These are phyloP conservation scores for Sphagnum magellanicum DNA, from an alignment of 228 moss, liverwort and hornwort genomes.

Conservation along the genomic window DNA sequence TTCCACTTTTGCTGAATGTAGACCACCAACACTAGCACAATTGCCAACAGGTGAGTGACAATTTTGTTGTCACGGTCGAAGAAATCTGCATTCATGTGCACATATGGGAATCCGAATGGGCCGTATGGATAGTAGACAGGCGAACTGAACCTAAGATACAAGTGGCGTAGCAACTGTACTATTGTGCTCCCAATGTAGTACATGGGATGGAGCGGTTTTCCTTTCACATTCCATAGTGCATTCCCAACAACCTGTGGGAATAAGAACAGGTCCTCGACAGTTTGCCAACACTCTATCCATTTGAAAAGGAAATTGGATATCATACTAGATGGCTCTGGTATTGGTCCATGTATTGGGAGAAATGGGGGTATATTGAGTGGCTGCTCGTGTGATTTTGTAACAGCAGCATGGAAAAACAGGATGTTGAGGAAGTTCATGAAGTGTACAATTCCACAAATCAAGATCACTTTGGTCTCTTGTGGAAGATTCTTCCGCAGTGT, in stretches of 20 bases:
- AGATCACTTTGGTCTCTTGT: slow-evolving; percentile 21
- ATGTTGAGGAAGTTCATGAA: slow-evolving; percentile 27
- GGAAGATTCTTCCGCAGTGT: slow-evolving; percentile 1
- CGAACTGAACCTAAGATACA: slow-evolving; percentile 31
- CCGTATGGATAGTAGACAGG: slow-evolving; percentile 4
- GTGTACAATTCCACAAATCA: slow-evolving; percentile 31
- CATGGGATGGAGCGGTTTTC: slow-evolving; percentile 31
- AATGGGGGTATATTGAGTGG: background rate
- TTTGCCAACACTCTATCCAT: slow-evolving; percentile 34
- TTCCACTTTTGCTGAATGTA: slow-evolving; percentile 50
- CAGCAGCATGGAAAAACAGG: slow-evolving; percentile 11
- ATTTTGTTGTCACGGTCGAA: slow-evolving; percentile 34
- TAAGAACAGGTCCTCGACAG: slow-evolving; percentile 48
- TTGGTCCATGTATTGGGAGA: too few species aligned
- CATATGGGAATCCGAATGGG: slow-evolving; percentile 20
- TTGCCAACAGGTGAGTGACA: slow-evolving; percentile 30
- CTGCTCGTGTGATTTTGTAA: slow-evolving; percentile 5
- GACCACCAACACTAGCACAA: slow-evolving; percentile 31
- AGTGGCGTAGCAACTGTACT: slow-evolving; percentile 41
- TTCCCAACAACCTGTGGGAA: slow-evolving; percentile 41
- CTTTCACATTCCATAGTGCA: slow-evolving; percentile 33
- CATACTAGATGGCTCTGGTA: background rate
- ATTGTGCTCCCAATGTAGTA: slow-evolving; percentile 39
- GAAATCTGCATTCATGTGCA: slow-evolving; percentile 41
- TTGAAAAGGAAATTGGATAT: too few species aligned